Base-by-base conservation (phyloP, 495 filamentous ascomycete genomes). In the Cairneyella variabilis region DNA sequence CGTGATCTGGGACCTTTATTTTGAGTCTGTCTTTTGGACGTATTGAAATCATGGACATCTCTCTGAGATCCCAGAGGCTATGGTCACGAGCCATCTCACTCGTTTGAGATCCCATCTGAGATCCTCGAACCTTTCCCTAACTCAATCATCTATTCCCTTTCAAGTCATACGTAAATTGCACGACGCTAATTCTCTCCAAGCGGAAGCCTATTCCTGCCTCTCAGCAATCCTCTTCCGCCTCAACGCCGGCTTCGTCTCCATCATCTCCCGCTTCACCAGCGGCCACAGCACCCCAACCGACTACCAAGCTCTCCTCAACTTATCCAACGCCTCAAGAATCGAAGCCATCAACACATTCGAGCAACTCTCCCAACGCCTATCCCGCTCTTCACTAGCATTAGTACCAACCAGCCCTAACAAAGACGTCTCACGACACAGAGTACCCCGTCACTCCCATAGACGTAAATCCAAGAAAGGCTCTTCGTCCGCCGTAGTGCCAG, bases 281-380 rank as follows among this genome's bases (percentile, higher is more conserved):
- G 61, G 58, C 10, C 49, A 50, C 17, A 56, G 51, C 48, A 58
- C 61, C 2, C 34, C 40, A 46, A 41, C 51, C 14, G 61, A 64
- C 45, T 64, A 64, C 27, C 54, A 61, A 36, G 23, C 47, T 3
- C 49, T 64, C 9, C 16, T 61, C n/a, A 42, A 44, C 18, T 46
- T 64, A 2, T 64, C 61, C 8, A 57, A 64, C 40, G 18, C 42
- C 17, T 58, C 58, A 0, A 46, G 61, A n/a, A 49, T 54, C 20
- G 61, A 64, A 44, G 54, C 61, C 10, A 61, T 64, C 10, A 20
- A 42, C n/a, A 61, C 61, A 7, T 64, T 64, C 23, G 53, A 57
- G n/a, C 58, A 56, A 27, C 54, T 64, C 21, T 58, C 57, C 11
- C n/a, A 39, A 9, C 49, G 61, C 4, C 26, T 61, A 5, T 61